Conservation (phyloP, 164 flowering plant species). For the Liquidambar formosana region DNA sequence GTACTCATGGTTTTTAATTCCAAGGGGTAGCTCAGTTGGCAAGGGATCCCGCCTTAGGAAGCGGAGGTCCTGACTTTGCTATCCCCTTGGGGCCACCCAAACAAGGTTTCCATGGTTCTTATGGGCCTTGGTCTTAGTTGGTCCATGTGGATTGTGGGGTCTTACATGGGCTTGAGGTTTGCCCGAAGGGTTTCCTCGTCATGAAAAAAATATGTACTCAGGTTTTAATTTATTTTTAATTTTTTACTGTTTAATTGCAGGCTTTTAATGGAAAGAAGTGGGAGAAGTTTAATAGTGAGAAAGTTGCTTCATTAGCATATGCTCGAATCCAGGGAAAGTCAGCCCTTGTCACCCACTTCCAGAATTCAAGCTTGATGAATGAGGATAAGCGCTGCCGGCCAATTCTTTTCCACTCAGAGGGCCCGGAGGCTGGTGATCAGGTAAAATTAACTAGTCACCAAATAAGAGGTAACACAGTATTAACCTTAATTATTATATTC, state of each 20-base stretch:
- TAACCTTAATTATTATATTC: neutral
- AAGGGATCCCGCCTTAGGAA: too few species aligned
- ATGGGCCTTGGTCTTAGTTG: too few species aligned
- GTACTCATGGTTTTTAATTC: too few species aligned
- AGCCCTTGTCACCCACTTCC: slow-evolving; percentile 88
- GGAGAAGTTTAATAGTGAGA: slow-evolving; percentile 99
- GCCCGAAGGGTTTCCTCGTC: too few species aligned
- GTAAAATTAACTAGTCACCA: slow-evolving; percentile 29
- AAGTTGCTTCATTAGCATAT: slow-evolving; percentile 95
- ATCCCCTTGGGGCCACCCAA: too few species aligned
- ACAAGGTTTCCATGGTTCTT: too few species aligned
- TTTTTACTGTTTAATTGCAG: slow-evolving; percentile 40
- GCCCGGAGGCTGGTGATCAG: slow-evolving; percentile 62
- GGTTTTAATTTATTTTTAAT: neutral
- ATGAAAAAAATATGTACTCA: too few species aligned
- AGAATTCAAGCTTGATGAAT: slow-evolving; percentile 98
- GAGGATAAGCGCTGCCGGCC: slow-evolving; percentile 99
- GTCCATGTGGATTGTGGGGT: too few species aligned
- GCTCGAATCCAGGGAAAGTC: slow-evolving; percentile 96
- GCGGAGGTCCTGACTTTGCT: too few species aligned
- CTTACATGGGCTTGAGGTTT: too few species aligned
- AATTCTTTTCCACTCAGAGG: slow-evolving; percentile 78
- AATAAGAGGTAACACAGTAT: neutral
- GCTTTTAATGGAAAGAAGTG: slow-evolving; percentile 94
- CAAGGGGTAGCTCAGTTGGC: too few species aligned